These are phyloP conservation scores for Trifolium repens DNA, from an alignment of 306 rosid genomes.

Conservation along the genomic window DNA sequence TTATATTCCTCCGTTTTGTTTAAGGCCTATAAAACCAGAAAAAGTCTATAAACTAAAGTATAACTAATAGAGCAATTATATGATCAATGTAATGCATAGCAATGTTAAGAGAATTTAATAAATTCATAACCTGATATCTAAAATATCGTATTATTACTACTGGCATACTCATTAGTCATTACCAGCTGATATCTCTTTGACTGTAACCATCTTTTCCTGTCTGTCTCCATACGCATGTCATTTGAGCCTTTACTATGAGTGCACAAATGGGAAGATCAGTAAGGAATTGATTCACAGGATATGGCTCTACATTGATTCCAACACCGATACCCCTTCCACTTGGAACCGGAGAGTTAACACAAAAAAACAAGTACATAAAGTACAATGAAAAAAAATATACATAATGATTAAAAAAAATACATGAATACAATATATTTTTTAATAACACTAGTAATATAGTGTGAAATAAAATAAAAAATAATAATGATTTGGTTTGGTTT, in stretches of 20 bases:
- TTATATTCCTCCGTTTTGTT: not conserved
- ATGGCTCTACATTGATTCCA: not conserved
- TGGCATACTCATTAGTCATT: not conserved
- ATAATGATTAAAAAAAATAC: too few species aligned
- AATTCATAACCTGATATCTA: not conserved
- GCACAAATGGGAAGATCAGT: not conserved
- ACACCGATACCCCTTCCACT: not conserved
- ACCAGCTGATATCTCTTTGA: not conserved
- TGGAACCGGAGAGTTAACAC: too few species aligned
- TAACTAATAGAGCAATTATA: not conserved
- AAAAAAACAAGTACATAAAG: too few species aligned
- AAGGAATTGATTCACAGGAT: not conserved
- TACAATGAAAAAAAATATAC: too few species aligned
- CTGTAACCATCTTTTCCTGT: not conserved
- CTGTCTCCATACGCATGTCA: not conserved
- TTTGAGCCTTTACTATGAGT: not conserved
- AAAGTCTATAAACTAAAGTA: not conserved
- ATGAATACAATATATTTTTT: too few species aligned
- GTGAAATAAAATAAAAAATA: too few species aligned
- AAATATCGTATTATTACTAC: not conserved
- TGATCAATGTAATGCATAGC: not conserved
- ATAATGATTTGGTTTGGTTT: too few species aligned
- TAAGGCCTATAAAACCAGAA: not conserved
- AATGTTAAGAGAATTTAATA: not conserved
- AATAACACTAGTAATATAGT: too few species aligned